Conservation (phyloP, 176 grass and related monocot species). For the Carex littledalei region DNA sequence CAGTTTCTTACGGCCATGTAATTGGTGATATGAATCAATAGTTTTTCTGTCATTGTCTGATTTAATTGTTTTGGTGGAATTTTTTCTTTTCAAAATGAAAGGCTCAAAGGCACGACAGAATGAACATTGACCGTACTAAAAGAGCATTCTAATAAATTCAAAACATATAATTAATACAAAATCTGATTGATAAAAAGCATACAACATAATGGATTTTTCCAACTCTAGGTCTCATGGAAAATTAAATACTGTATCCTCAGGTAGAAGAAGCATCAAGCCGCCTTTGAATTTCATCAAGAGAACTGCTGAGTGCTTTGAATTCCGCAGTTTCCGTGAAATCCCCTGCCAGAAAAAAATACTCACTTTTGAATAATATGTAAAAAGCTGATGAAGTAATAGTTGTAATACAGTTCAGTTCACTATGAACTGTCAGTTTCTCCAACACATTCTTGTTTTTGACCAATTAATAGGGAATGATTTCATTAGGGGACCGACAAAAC, state of each 20-base stretch:
- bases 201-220: background rate
- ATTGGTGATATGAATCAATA: too few relatives aligned
- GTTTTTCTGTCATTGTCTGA: too few relatives aligned
- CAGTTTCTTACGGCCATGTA: too few relatives aligned
- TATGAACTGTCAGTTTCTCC: background rate
- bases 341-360: constrained; percentile 30
- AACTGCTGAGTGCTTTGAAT: constrained; percentile 50
- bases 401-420: background rate
- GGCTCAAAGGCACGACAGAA: too few relatives aligned
- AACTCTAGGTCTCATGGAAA: background rate
- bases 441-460: background rate
- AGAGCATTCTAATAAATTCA: background rate
- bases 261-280: constrained; percentile 31
- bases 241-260: background rate
- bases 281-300: constrained; percentile 52
- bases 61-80: too few relatives aligned
- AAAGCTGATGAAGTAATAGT: background rate
- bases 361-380: background rate
- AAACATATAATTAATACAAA: background rate
- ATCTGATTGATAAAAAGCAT: background rate
- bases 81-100: too few relatives aligned
- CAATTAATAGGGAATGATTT: background rate
- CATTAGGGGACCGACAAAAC: background rate
- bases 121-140: too few relatives aligned
- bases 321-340: constrained; percentile 55